Percentiles rank a stretch among this genome's conserved stretches.
Evolutionary conservation across 2,329 filamentous ascomycete genomes (phyloP).

Genomic region (Dendryphion nanum): DNA sequence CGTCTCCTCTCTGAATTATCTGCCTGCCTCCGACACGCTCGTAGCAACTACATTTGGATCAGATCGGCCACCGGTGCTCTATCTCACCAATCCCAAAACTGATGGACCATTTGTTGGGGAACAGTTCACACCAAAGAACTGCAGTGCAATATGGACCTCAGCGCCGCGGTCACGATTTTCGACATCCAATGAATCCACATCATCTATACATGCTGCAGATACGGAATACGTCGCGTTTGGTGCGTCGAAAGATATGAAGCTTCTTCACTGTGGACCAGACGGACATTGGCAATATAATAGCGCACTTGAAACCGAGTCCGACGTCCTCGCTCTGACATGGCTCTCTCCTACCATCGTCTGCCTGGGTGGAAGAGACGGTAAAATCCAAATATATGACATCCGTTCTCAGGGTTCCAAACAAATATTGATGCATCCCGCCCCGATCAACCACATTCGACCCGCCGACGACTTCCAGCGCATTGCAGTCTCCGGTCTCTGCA

Average conservation of each 20-base stretch:
- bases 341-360: constrained; percentile 27
- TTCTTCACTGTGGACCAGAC: constrained; percentile 19
- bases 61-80: constrained; percentile 24
- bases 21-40: constrained; percentile 26
- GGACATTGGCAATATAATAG: constrained; percentile 20
- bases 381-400: constrained; percentile 33
- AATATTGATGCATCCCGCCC: constrained; percentile 24
- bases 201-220: constrained; percentile 15
- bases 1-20: constrained; percentile 29
- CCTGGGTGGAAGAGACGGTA: constrained; percentile 31
- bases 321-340: constrained; percentile 37
- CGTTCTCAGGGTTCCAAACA: constrained; percentile 23
- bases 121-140: constrained; percentile 24
- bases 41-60: constrained; percentile 30
- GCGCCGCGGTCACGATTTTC: constrained; percentile 21
- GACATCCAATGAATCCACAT: constrained; percentile 7
- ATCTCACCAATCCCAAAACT: constrained; percentile 22
- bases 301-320: constrained; percentile 11
- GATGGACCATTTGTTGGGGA: constrained; percentile 27
- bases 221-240: constrained; percentile 33
- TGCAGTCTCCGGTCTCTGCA: constrained; percentile 24
- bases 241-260: constrained; percentile 21
- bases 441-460: constrained; percentile 21
- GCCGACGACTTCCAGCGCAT: constrained; percentile 26
- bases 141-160: constrained; percentile 27